phyloP scores from a whole-genome alignment of 2,329 filamentous ascomycete genomes.

The Xylariaceae sp. region DNA sequence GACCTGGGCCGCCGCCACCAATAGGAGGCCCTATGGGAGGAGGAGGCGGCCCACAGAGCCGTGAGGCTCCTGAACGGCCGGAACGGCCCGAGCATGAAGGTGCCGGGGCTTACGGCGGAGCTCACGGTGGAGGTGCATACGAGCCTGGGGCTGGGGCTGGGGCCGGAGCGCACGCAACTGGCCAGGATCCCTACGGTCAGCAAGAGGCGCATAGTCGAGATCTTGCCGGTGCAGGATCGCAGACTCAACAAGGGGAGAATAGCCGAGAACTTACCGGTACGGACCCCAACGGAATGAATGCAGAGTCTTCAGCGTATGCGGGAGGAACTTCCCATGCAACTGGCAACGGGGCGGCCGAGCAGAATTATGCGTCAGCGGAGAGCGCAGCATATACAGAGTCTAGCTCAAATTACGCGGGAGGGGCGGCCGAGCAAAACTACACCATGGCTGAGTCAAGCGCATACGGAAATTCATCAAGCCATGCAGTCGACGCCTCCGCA shows the following conservation, averaged over 20 bases:
- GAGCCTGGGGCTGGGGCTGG: neutral
- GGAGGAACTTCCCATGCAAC: neutral
- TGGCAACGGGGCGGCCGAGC: too few species aligned
- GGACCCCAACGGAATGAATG: neutral
- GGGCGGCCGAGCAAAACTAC: constrained; percentile 6
- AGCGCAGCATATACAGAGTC: neutral
- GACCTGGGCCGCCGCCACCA: constrained; percentile 2
- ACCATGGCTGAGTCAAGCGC: neutral
- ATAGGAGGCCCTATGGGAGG: neutral
- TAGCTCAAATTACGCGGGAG: neutral
- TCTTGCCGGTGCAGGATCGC: neutral
- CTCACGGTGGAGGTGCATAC: neutral
- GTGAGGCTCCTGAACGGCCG: constrained; percentile 13
- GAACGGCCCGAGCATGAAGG: constrained; percentile 18
- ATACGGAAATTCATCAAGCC: constrained; percentile 9
- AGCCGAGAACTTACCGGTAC: constrained; percentile 15
- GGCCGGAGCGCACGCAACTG: neutral
- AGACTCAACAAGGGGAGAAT: constrained; percentile 4
- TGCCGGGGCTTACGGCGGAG: constrained; percentile 10
- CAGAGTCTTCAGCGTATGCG: constrained; percentile 2
- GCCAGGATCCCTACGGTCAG: constrained; percentile 11
- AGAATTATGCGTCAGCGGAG: too few species aligned
- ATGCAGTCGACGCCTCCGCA: constrained; percentile 10
- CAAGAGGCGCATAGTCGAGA: neutral
- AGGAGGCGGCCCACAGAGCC: neutral